Conservation (phyloP, 257 asterid species). For the Marsdenia floribunda region DNA sequence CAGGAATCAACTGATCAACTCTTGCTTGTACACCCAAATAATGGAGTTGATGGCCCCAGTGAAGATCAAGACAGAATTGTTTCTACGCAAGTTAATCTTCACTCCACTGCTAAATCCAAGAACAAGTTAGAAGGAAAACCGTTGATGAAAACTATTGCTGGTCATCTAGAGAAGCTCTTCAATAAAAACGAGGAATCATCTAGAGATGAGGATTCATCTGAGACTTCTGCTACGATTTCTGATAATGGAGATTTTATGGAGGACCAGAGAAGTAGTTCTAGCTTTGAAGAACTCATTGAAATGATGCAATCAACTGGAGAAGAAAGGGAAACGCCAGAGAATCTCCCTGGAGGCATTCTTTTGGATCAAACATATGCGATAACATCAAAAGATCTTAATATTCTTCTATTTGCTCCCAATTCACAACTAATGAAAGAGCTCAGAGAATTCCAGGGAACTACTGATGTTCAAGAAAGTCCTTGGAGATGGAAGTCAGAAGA, state of each 20-base stretch:
- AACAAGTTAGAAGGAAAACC: constrained; percentile 54
- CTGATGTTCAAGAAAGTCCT: constrained; percentile 56
- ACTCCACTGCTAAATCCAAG: constrained; percentile 25
- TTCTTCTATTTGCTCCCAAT: constrained; percentile 52
- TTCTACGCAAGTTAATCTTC: constrained; percentile 30
- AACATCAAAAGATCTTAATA: constrained; percentile 52
- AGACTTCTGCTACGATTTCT: constrained; percentile 34
- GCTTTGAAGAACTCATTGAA: constrained; percentile 49
- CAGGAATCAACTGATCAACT: constrained; percentile 34
- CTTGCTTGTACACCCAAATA: constrained; percentile 23
- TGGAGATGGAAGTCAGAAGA: constrained; percentile 63
- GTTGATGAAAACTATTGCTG: constrained; percentile 55
- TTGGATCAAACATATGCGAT: constrained; percentile 53
- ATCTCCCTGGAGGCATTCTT: constrained; percentile 69
- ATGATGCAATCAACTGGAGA: constrained; percentile 38
- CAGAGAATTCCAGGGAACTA: constrained; percentile 62
- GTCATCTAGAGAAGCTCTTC: constrained; percentile 62
- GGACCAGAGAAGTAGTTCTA: constrained; percentile 30
- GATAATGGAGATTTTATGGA: constrained; percentile 43
- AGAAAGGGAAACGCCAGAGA: constrained; percentile 42
- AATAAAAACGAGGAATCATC: constrained; percentile 47
- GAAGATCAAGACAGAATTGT: constrained; percentile 27
- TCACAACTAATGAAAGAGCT: constrained; percentile 52
- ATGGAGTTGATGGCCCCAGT: constrained; percentile 13
- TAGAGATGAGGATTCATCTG: constrained; percentile 39